These are phyloP conservation scores for Dothistroma septosporum DNA, from an alignment of 2,329 filamentous ascomycete genomes.

Conservation along the genomic window DNA sequence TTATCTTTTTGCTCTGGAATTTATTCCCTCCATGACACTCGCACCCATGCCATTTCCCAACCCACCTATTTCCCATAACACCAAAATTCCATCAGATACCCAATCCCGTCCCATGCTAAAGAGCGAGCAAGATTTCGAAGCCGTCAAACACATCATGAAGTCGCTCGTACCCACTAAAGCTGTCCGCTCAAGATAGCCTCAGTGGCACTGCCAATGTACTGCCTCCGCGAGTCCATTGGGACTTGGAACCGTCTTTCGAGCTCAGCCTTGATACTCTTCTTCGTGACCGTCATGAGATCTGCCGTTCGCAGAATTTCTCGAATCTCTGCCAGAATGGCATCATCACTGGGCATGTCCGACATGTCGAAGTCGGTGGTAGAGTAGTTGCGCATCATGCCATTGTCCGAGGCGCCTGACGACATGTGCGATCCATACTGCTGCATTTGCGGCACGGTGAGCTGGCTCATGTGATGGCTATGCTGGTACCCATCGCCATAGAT, in stretches of 20 bases:
- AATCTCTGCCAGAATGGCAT: constrained; percentile 87
- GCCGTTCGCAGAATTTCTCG: constrained; percentile 86
- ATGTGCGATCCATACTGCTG: constrained; percentile 58
- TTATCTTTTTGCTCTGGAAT: neutral
- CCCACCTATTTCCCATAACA: neutral
- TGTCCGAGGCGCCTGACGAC: constrained; percentile 72
- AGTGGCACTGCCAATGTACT: constrained; percentile 65
- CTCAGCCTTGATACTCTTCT: constrained; percentile 96
- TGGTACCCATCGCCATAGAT: constrained; percentile 58
- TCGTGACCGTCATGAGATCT: constrained; percentile 96
- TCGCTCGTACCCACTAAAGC: constrained; percentile 26
- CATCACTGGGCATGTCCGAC: constrained; percentile 71
- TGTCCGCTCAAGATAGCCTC: constrained; percentile 42
- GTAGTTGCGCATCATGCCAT: constrained; percentile 26
- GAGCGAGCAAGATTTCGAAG: neutral
- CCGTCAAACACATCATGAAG: neutral
- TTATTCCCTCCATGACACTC: neutral
- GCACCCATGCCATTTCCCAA: neutral
- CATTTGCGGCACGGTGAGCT: constrained; percentile 51
- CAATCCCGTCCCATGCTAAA: neutral
- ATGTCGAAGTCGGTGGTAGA: constrained; percentile 62
- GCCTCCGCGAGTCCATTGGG: constrained; percentile 77
- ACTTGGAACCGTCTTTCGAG: constrained; percentile 87
- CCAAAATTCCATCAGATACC: neutral
- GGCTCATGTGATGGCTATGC: constrained; percentile 54